Evolutionary conservation across 2,329 filamentous ascomycete genomes (phyloP), one percentile per base, ranked within the genome.

Genomic region (Talaromyces sp.): DNA sequence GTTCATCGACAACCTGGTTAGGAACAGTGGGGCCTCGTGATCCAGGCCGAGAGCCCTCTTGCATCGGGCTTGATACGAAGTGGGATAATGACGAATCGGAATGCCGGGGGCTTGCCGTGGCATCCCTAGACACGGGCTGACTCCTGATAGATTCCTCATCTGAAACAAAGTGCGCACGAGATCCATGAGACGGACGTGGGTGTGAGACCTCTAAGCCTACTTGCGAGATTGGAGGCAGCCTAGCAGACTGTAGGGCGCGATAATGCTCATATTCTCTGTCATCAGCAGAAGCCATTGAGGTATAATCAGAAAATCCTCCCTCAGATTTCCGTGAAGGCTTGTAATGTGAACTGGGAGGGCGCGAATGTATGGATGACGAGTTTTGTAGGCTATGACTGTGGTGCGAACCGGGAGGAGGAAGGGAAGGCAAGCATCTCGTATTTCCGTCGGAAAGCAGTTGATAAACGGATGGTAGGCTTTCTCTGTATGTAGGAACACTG

Each of bases 1-100:
- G 67, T 60, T 78, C 76, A 51, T 75, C 72, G 13, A 78, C 66
- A 10, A 77, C 68, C 50, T 71, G 69, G 25, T 68, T 66, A 31
- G 67, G 65, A n/a, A 65, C 62, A 31, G 64, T 62, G 2, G 62
- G 56, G 45, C 59, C 62, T 17, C 58, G 59, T 39, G 57, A 31
- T 53, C 60, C 40, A 60, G 59, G 11, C 67, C 66, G 33, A 61
- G 61, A 17, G 56, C 63, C 36, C 60, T 61, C 13, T 31, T 41
- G 53, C 19, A 33, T 48, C 13, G 48, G 17, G 15, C 19, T 52
- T 31, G 54, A 39, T 17, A 48, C 13, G 5, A 50, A 48, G 11
- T 56, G 43, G 13, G 36, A 35, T 33, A 48, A n/a, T 7, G 54
- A 36, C 17, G 43, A 22, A 8, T 50, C 43, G 6, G 52, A 56